These are phyloP conservation scores for Aegilops umbellulata DNA, from an alignment of 176 grass and related monocot species.

Conservation along the genomic window DNA sequence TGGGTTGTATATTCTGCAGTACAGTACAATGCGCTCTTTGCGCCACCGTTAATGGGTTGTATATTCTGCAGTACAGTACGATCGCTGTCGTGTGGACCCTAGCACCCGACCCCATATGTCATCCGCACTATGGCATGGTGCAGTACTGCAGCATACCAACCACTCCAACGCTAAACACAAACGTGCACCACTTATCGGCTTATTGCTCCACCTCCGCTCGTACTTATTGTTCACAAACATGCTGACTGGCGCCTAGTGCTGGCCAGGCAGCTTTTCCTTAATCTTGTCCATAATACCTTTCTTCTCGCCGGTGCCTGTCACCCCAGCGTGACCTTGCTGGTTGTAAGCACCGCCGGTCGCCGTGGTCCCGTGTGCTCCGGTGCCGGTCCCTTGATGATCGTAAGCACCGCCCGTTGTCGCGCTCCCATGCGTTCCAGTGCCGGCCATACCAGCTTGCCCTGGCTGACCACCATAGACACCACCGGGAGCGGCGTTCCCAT, in stretches of 20 bases:
- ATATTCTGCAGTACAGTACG: too few species aligned
- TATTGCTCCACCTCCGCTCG: neutral
- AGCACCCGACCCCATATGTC: too few species aligned
- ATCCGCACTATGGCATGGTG: too few species aligned
- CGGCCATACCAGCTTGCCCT: neutral
- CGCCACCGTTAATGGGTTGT: too few species aligned
- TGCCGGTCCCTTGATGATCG: too few species aligned
- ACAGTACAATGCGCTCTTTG: too few species aligned
- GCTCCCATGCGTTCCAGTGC: neutral
- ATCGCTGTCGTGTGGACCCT: too few species aligned
- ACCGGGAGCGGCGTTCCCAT: neutral
- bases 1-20: too few species aligned
- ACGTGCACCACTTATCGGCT: neutral
- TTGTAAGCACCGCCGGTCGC: neutral
- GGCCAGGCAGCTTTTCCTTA: constrained; percentile 74
- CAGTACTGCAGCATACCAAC: too few species aligned
- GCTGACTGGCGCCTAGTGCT: neutral
- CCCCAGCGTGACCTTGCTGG: neutral
- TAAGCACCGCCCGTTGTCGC: neutral
- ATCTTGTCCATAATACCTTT: constrained; percentile 65
- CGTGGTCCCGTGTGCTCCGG: neutral
- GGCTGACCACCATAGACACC: neutral
- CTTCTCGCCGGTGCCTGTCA: constrained; percentile 36
- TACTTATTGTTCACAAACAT: neutral
- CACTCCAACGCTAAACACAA: too few species aligned